Percentiles rank a stretch among this genome's conserved stretches.
phyloP scores from a whole-genome alignment of 495 filamentous ascomycete species.

The Rhypophila decipiens region DNA sequence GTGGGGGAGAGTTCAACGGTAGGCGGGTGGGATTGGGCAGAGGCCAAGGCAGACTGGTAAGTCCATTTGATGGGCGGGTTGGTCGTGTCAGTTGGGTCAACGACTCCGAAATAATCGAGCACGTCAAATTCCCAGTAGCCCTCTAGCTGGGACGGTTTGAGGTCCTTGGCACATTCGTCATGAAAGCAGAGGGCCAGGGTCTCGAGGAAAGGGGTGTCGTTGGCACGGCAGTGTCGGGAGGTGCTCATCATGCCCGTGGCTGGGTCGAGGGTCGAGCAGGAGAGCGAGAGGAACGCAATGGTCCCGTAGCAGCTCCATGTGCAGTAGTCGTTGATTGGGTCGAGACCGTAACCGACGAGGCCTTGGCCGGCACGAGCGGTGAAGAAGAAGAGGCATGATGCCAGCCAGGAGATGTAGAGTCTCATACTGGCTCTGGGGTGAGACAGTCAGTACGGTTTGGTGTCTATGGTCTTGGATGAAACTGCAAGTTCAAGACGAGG shows the following conservation, averaged over 20 bases:
- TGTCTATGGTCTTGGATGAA: no score
- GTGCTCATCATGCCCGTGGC: background rate
- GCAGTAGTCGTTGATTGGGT: slow-evolving; percentile 2
- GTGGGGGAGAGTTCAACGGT: background rate
- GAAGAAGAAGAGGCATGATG: background rate
- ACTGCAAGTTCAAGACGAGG: no score
- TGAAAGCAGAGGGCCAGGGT: slow-evolving; percentile 5
- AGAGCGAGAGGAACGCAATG: background rate
- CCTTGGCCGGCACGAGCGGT: background rate
- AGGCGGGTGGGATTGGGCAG: no score
- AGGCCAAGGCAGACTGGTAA: background rate
- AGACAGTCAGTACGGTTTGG: no score
- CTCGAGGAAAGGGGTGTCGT: slow-evolving; percentile 1
- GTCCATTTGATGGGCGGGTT: background rate
- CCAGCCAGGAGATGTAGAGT: background rate
- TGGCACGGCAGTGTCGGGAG: background rate
- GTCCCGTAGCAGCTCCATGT: background rate
- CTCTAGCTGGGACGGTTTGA: background rate
- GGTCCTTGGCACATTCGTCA: background rate
- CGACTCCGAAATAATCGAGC: no score
- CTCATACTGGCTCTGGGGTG: background rate
- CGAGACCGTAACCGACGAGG: slow-evolving; percentile 4
- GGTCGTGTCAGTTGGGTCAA: background rate
- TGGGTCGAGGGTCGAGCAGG: background rate
- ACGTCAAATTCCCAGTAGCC: background rate